Conservation (phyloP, 768 basidiomycete species). For the Boletus patriciae region DNA sequence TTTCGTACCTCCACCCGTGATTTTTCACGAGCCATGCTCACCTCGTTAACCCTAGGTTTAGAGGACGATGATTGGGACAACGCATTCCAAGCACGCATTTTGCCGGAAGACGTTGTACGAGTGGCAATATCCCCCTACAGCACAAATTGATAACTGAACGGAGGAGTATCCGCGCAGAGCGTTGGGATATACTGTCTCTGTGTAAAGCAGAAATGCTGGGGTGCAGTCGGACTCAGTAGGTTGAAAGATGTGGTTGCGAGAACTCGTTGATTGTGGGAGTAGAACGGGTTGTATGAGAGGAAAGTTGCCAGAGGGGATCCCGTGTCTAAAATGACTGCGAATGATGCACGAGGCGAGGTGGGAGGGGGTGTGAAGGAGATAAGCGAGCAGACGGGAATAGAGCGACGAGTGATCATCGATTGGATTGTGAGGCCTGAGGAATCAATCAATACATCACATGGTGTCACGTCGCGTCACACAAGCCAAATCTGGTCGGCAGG, state of each 20-base stretch:
- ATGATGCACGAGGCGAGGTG: too few relatives aligned
- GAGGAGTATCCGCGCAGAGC: not conserved
- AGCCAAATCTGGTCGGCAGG: too few relatives aligned
- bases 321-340: too few relatives aligned
- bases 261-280: too few relatives aligned
- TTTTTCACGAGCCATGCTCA: not conserved
- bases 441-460: too few relatives aligned
- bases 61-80: not conserved
- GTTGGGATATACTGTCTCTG: not conserved
- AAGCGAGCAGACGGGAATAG: too few relatives aligned
- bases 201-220: not conserved
- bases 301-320: too few relatives aligned
- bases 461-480: too few relatives aligned
- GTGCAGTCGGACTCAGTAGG: not conserved
- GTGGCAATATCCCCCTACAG: not conserved
- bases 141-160: not conserved
- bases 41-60: not conserved
- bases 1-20: not conserved
- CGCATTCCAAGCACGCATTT: not conserved
- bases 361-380: too few relatives aligned
- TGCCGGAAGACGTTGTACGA: not conserved
- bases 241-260: not conserved
- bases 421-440: too few relatives aligned
- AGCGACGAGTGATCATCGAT: too few relatives aligned
- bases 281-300: too few relatives aligned